A percentile compares a stretch with the other conserved stretches of the same genome.
phyloP scores from a whole-genome alignment of 257 asterid genomes.

The Solanum bulbocastanum region DNA sequence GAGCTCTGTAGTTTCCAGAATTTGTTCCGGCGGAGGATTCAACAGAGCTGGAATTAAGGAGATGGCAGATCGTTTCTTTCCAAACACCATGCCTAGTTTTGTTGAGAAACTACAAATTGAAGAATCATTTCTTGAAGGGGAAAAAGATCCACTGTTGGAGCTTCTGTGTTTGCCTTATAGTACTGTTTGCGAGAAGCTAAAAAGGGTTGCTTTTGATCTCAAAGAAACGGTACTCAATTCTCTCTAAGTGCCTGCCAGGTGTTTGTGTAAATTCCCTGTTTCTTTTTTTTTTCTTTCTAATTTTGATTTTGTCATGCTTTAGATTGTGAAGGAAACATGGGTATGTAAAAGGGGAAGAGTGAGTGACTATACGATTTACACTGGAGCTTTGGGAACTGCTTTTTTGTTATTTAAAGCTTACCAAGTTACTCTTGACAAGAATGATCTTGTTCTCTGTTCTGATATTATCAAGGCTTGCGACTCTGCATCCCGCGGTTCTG shows the following conservation, averaged over 20 bases:
- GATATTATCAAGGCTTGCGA: slow-evolving; percentile 56
- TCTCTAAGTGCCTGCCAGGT: background rate
- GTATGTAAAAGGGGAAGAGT: slow-evolving; percentile 35
- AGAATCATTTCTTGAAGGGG: slow-evolving; percentile 12
- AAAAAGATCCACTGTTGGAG: slow-evolving; percentile 32
- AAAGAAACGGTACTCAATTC: slow-evolving; percentile 32
- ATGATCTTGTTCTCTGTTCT: slow-evolving; percentile 48
- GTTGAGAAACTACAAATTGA: slow-evolving; percentile 23
- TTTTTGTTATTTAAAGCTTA: slow-evolving; percentile 72
- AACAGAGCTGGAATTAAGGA: slow-evolving; percentile 7
- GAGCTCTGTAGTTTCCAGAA: slow-evolving; percentile 35
- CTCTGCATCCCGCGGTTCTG: slow-evolving; percentile 44
- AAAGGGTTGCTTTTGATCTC: slow-evolving; percentile 43
- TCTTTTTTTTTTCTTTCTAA: background rate
- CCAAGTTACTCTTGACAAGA: slow-evolving; percentile 38
- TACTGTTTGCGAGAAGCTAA: slow-evolving; percentile 30
- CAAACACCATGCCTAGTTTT: slow-evolving; percentile 53
- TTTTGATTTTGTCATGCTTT: slow-evolving; percentile 1
- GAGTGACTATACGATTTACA: slow-evolving; percentile 50
- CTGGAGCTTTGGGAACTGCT: slow-evolving; percentile 83
- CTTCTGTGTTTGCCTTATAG: slow-evolving; percentile 52
- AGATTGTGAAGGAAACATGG: slow-evolving; percentile 84
- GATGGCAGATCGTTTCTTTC: slow-evolving; percentile 73
- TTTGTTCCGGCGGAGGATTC: slow-evolving; percentile 23
- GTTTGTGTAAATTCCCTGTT: background rate